phyloP scores from a whole-genome alignment of 2,329 filamentous ascomycete genomes.

The Xylaria sp. region DNA sequence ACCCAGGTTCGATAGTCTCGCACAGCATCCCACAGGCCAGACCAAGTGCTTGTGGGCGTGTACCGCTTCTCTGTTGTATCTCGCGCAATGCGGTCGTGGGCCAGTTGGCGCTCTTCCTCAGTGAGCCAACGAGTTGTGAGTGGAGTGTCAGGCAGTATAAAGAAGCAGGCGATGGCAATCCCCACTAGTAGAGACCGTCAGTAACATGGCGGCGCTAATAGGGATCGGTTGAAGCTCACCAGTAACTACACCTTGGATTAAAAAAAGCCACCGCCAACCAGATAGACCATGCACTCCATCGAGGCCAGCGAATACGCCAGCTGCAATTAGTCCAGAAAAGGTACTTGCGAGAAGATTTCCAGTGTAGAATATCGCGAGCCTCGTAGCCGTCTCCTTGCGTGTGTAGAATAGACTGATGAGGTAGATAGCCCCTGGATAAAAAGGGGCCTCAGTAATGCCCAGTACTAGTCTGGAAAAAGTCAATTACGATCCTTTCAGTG shows the following conservation, averaged over 20 bases:
- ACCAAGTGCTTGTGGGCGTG: constrained; percentile 46
- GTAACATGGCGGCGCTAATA: background rate
- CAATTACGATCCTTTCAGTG: background rate
- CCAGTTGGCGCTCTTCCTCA: constrained; percentile 50
- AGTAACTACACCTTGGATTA: constrained; percentile 15
- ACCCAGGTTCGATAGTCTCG: constrained; percentile 52
- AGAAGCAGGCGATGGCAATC: constrained; percentile 16
- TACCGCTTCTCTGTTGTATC: constrained; percentile 44
- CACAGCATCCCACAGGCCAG: constrained; percentile 37
- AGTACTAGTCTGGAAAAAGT: constrained; percentile 15
- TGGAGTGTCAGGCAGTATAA: constrained; percentile 46
- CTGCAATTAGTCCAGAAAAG: constrained; percentile 48
- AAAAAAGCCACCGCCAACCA: constrained; percentile 45
- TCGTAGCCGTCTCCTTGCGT: constrained; percentile 47
- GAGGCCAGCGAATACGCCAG: constrained; percentile 45
- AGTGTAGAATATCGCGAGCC: constrained; percentile 50
- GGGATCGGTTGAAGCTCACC: background rate
- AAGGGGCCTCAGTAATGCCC: constrained; percentile 22
- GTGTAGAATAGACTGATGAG: constrained; percentile 59
- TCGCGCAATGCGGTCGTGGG: constrained; percentile 46
- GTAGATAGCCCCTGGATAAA: constrained; percentile 51
- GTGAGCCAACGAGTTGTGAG: constrained; percentile 51
- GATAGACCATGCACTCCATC: constrained; percentile 42
- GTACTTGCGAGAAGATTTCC: constrained; percentile 46
- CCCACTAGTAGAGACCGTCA: constrained; percentile 7